Base-by-base conservation (phyloP, 2,329 filamentous ascomycete species). In the Pseudocercospora pini-densiflorae region DNA sequence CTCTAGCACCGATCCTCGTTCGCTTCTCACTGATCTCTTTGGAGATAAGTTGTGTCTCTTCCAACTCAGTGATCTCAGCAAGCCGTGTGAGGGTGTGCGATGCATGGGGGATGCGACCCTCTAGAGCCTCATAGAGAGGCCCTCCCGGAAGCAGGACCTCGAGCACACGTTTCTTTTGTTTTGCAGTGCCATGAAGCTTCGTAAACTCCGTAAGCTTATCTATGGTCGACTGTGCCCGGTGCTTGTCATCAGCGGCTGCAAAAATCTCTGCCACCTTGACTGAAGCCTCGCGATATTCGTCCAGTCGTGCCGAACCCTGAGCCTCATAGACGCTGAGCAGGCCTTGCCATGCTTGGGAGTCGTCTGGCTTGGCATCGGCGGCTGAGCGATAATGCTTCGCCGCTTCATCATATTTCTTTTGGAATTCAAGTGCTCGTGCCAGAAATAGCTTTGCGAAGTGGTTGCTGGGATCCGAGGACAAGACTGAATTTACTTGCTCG, bases 361-460 rank as follows among this genome's bases (percentile, higher is more conserved):
- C 93, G 19, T 87, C 83, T 0, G 89, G 87, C 70, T 92, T 94
- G 68, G 92, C 82, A 21, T 84, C 83, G 5, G 91, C 87, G 1
- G 94, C 95, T 33, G 86, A 84, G 47, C 86, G 83, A 78, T 98
- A 98, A 1, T 89, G 88, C 36, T 85, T 86, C 72, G 95, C 93
- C 0, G 95, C 89, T 47, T 92, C 90, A 6, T 91, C 88, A 7
- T 86, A 80, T 67, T 89, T 86, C 67, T 88, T 87, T 68, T 90
- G 86, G 77, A 93, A 95, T 78, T 97, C 93, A 54, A 90, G 83
- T 1, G 92, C 91, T 77, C 96, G 92, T 1, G 92, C 95, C 19
- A 97, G 83, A 76, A 97, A 96, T n/a, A 98, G 86, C 70, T 82
- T 92, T 87, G 89, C 93, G 78, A 94, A 92, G 79, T 97, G 95